These are phyloP conservation scores for Polytrichum formosum DNA, from an alignment of 225 moss, liverwort and hornwort genomes.

Conservation along the genomic window DNA sequence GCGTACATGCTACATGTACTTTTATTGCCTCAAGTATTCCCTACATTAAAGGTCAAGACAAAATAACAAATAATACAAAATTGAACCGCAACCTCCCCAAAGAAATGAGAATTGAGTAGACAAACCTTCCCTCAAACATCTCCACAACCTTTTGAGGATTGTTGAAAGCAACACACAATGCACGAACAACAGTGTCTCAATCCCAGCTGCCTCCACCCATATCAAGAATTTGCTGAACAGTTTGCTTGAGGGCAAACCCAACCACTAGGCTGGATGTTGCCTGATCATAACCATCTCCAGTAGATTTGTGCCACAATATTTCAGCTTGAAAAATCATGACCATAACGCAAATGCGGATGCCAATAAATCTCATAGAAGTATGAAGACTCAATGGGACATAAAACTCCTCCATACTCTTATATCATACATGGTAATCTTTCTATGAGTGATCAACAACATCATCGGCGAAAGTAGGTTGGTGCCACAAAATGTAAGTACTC, in stretches of 20 bases:
- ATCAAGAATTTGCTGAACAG: constrained; percentile 80
- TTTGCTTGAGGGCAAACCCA: constrained; percentile 70
- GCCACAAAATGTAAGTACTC: too few relatives aligned
- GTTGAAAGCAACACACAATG: constrained; percentile 89
- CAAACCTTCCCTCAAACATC: too few relatives aligned
- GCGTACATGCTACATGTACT: constrained; percentile 63
- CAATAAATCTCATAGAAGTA: not conserved
- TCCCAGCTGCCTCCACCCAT: constrained; percentile 97
- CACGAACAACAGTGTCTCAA: constrained; percentile 80
- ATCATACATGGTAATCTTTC: too few relatives aligned
- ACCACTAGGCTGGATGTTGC: constrained; percentile 93
- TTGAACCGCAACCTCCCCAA: not conserved
- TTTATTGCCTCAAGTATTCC: constrained; percentile 95
- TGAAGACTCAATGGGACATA: too few relatives aligned
- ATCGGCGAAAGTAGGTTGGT: too few relatives aligned
- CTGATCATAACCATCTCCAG: constrained; percentile 72
- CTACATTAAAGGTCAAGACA: constrained; percentile 22
- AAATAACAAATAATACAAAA: not conserved
- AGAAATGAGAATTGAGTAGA: too few relatives aligned
- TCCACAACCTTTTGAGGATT: constrained; percentile 91
- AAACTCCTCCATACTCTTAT: too few relatives aligned
- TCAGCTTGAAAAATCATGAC: not conserved
- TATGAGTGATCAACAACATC: too few relatives aligned
- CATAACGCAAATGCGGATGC: not conserved
- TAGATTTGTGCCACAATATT: constrained; percentile 34